Evolutionary conservation across 495 filamentous ascomycete genomes (phyloP), one percentile per base, ranked within the genome.

Genomic region (Terfezia boudieri): DNA sequence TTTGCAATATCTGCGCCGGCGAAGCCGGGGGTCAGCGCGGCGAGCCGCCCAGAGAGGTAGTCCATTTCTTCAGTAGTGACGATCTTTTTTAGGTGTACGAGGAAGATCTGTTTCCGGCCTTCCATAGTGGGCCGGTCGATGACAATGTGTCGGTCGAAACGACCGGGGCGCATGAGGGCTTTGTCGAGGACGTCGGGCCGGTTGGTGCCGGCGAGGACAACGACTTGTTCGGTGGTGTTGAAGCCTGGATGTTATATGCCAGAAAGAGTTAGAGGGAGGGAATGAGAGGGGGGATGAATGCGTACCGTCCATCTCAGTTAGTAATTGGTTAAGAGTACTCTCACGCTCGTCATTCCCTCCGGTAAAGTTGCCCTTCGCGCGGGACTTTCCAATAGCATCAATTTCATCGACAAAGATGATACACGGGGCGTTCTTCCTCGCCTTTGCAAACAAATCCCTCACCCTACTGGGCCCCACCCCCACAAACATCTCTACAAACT

Each of bases 361-460:
- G 55, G 82, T 77, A 53, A 80, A 79, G 38, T 73, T 71, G 16
- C 71, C 69, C 49, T 77, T 75, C 1, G 81, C 71, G 68, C 90
- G 78, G 37, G 87, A 80, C 67, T 86, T 87, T 64, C 90, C 90
- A 63, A 98, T 93, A 37, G 90, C 90, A 70, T 98, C 90, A 57
- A 98, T 98, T 70, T 98, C 90, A 64, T 98, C 90, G 61, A 98
- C 94, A 72, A 98, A 98, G 67, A 98, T 90, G 67, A 98, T 98
- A 70, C 90, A 98, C 3, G 90, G 90, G 4, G 92, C 82, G 68
- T 87, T 90, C 71, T 94, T 95, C 43, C 92, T 76, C 10, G 90
- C 90, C 59, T 84, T 94, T 49, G 85, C 81, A 60, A 98, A 98
- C 38, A 98, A 75, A 68, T 98, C 90, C 64, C 90, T 78, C 46